Conservation (phyloP, 2,329 filamentous ascomycete genomes). For the Phaeosphaeria sp. region DNA sequence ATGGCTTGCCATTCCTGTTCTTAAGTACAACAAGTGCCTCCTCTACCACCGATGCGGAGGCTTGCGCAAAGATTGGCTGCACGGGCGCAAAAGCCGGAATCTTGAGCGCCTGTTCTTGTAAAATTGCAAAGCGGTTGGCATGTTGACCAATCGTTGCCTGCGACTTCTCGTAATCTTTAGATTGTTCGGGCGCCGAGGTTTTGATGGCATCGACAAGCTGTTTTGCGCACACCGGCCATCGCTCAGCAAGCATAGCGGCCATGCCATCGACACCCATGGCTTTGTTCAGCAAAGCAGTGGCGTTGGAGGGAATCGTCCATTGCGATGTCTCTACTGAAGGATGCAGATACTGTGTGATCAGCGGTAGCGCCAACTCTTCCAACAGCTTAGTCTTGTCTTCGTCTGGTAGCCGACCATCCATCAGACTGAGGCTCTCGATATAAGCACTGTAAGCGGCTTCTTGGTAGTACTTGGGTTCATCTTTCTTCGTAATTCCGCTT, state of each 20-base stretch:
- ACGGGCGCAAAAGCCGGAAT: conserved; percentile 11
- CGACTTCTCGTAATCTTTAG: conserved; percentile 75
- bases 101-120: conserved; percentile 37
- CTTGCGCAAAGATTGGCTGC: conserved; percentile 34
- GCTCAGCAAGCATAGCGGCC: conserved; percentile 57
- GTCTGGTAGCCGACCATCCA: conserved; percentile 50
- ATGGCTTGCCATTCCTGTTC: conserved; percentile 68
- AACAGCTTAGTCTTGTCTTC: conserved; percentile 57
- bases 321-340: conserved; percentile 53
- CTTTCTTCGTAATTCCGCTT: conserved; percentile 72
- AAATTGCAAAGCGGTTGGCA: conserved; percentile 70
- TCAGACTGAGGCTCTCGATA: conserved; percentile 63
- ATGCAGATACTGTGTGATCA: conserved; percentile 61
- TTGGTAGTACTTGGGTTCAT: conserved; percentile 74
- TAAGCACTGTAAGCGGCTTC: conserved; percentile 78
- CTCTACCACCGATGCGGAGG: conserved; percentile 53
- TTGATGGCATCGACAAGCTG: conserved; percentile 71
- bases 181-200: conserved; percentile 80
- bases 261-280: conserved; percentile 53
- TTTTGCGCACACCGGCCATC: conserved; percentile 70
- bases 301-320: conserved; percentile 59
- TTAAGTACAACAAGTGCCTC: conserved; percentile 59
- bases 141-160: conserved; percentile 72
- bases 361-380: conserved; percentile 57
- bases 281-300: conserved; percentile 47